These are phyloP conservation scores for Magnolia kwangsiensis DNA, from an alignment of 164 flowering plant species.

Conservation along the genomic window DNA sequence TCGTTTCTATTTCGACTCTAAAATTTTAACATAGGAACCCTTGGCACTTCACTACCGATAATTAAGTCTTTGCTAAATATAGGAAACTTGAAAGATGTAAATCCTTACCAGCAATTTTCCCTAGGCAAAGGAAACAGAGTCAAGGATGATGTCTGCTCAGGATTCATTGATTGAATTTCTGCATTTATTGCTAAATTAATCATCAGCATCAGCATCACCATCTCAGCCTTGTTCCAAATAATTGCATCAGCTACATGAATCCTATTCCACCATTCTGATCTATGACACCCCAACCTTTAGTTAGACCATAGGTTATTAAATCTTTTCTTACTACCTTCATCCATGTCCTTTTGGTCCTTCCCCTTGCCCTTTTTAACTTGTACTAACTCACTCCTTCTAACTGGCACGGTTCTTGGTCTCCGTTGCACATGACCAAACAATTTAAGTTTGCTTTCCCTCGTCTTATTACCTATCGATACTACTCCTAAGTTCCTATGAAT, in stretches of 20 bases:
- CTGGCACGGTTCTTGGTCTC: background rate
- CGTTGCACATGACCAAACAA: background rate
- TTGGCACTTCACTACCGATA: too few species aligned
- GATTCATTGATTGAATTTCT: too few species aligned
- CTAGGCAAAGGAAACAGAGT: too few species aligned
- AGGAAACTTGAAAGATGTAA: too few species aligned
- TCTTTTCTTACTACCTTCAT: background rate
- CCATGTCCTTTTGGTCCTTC: background rate
- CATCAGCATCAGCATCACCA: background rate
- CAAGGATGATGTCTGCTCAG: too few species aligned
- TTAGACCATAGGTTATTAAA: too few species aligned
- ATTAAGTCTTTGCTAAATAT: too few species aligned
- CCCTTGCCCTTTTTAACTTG: background rate
- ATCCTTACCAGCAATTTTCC: too few species aligned
- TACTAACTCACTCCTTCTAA: background rate
- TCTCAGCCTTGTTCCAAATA: background rate
- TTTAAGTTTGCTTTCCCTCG: background rate
- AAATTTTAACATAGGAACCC: too few species aligned
- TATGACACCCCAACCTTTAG: background rate
- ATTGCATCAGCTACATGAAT: background rate
- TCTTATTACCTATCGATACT: background rate
- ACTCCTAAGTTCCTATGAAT: background rate
- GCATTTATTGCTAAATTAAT: background rate
- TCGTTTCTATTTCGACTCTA: too few species aligned
- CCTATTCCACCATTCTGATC: background rate